Conservation (phyloP, 345 rosid genomes). For the Sonneratia alba region DNA sequence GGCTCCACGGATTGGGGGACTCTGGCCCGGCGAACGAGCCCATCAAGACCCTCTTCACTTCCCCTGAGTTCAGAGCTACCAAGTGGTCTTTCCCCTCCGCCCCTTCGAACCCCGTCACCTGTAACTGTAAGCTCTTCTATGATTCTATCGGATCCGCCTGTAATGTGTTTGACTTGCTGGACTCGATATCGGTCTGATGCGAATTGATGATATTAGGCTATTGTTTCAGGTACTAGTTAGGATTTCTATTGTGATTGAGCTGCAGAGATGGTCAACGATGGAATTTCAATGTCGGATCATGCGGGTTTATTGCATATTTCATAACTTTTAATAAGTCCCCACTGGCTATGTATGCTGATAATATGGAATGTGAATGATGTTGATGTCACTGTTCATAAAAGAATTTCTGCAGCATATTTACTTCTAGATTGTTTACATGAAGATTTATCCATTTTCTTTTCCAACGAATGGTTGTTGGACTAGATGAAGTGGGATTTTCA, state of each 20-base stretch:
- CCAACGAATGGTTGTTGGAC: too few species aligned
- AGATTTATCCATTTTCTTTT: too few species aligned
- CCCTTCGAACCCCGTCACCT: constrained; percentile 56
- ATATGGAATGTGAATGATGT: neutral
- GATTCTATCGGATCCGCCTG: neutral
- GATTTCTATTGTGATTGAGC: neutral
- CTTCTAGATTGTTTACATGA: too few species aligned
- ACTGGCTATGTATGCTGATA: neutral
- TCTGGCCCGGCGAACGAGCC: constrained; percentile 90
- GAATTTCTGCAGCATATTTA: too few species aligned
- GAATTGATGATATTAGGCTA: neutral
- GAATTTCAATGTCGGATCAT: neutral
- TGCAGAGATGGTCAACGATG: neutral
- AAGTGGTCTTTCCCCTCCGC: constrained; percentile 87
- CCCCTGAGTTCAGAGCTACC: constrained; percentile 45
- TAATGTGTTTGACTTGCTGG: neutral
- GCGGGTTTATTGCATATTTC: neutral
- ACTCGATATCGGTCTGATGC: neutral
- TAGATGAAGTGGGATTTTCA: neutral
- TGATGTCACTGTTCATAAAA: neutral
- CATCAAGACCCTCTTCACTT: constrained; percentile 55
- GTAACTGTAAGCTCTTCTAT: constrained; percentile 41
- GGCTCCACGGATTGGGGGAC: constrained; percentile 88
- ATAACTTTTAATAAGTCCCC: neutral
- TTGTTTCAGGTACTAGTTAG: neutral